A percentile compares a stretch with the other conserved stretches of the same genome.
These are phyloP conservation scores for Russula griseocarnosa DNA, from an alignment of 768 basidiomycete genomes.

Conservation along the genomic window DNA sequence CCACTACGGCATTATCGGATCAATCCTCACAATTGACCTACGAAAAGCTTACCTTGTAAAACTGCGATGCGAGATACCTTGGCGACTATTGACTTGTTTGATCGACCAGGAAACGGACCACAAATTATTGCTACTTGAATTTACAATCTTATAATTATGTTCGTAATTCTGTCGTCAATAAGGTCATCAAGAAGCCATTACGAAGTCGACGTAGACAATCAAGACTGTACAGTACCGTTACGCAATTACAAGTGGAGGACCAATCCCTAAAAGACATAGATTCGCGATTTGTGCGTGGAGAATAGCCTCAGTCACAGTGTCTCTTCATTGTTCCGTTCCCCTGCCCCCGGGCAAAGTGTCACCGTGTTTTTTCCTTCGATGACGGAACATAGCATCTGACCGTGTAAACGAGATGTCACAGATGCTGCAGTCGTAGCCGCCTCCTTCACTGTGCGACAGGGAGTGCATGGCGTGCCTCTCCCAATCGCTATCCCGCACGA, in stretches of 20 bases:
- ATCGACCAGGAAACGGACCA: not conserved
- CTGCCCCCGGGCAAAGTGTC: not conserved
- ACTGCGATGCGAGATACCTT: not conserved
- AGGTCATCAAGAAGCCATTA: not conserved
- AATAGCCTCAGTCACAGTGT: not conserved
- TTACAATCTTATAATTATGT: not conserved
- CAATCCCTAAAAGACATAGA: not conserved
- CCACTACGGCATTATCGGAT: not conserved
- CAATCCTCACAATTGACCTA: not conserved
- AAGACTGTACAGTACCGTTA: not conserved
- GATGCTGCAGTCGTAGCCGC: slow-evolving; percentile 19
- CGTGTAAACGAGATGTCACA: slow-evolving; percentile 25
- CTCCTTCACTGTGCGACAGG: slow-evolving; percentile 15
- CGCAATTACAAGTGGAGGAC: not conserved
- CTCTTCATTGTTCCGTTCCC: not conserved
- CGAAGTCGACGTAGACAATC: not conserved
- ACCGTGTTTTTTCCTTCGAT: slow-evolving; percentile 24
- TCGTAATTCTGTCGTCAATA: not conserved
- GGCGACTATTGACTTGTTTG: not conserved
- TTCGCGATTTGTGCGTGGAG: not conserved
- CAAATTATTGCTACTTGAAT: not conserved
- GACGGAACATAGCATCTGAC: slow-evolving; percentile 22
- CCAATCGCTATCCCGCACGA: slow-evolving; percentile 25
- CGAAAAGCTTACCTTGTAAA: not conserved
- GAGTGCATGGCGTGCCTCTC: slow-evolving; percentile 23